These are phyloP conservation scores for Russula brevipes DNA, from an alignment of 768 basidiomycete species.

Conservation along the genomic window DNA sequence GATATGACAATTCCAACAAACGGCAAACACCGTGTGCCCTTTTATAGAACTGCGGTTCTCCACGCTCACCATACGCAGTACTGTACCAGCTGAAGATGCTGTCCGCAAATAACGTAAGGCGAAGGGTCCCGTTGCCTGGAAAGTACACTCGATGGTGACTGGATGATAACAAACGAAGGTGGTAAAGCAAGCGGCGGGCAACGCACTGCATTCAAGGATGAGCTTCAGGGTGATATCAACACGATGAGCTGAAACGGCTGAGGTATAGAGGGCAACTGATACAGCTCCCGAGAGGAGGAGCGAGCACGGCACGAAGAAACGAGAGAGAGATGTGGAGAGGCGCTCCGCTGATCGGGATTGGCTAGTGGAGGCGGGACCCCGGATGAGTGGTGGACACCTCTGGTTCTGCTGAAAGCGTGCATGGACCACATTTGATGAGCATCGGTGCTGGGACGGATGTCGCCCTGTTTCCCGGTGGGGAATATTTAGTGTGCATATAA, in stretches of 20 bases:
- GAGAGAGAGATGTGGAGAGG: no score
- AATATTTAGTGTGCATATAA: no score
- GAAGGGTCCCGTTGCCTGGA: not conserved
- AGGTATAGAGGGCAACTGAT: no score
- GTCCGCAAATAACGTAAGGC: not conserved
- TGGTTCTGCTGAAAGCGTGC: constrained; percentile 1
- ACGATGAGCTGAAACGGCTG: no score
- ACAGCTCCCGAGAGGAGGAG: no score
- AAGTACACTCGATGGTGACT: not conserved
- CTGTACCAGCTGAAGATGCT: not conserved
- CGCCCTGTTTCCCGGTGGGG: no score
- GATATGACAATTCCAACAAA: not conserved
- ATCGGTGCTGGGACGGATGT: not conserved
- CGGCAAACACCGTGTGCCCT: constrained; percentile 1
- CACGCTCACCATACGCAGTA: no score
- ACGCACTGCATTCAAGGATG: not conserved
- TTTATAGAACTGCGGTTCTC: not conserved
- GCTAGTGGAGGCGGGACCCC: constrained; percentile 8
- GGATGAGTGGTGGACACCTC: constrained; percentile 2
- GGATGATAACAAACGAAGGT: not conserved
- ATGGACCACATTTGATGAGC: constrained; percentile 12
- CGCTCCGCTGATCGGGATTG: constrained; percentile 3
- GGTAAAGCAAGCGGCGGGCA: not conserved
- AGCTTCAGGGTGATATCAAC: no score
- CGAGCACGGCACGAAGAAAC: not conserved